phyloP scores from a whole-genome alignment of 1,139 yeast species.

The Suhomyces bribrorum region DNA sequence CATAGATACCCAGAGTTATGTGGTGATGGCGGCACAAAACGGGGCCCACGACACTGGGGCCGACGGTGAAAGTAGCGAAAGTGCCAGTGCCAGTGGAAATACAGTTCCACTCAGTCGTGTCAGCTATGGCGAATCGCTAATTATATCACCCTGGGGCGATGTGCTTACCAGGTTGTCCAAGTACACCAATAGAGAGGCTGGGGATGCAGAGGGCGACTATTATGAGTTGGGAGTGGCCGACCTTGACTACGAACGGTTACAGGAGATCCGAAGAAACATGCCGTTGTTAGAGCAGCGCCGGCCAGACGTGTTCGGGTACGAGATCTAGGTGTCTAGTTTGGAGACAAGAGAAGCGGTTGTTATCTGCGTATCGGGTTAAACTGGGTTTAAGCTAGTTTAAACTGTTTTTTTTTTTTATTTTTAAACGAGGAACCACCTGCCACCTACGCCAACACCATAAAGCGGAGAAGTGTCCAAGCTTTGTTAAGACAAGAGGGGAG shows the following conservation, averaged over 20 bases:
- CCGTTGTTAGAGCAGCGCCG: conserved; percentile 75
- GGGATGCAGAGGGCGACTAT: conserved; percentile 56
- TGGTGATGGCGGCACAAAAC: conserved; percentile 88
- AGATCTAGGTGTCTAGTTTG: conserved; percentile 12
- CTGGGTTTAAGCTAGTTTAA: no score
- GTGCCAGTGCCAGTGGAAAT: conserved; percentile 4
- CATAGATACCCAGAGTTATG: conserved; percentile 82
- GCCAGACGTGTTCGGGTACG: conserved; percentile 51
- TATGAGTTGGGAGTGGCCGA: conserved; percentile 66
- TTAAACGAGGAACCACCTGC: no score
- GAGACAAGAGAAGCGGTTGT: not conserved
- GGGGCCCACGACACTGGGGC: conserved; percentile 66
- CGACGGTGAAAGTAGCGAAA: conserved; percentile 29
- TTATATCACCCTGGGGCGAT: conserved; percentile 91
- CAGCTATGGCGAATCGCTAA: conserved; percentile 84
- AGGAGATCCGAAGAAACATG: conserved; percentile 61
- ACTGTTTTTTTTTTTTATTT: no score
- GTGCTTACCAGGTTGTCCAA: conserved; percentile 58
- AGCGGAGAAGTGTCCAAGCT: no score
- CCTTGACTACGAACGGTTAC: conserved; percentile 54
- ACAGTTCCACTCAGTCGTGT: conserved; percentile 25
- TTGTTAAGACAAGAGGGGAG: no score
- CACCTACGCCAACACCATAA: no score
- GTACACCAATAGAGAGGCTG: conserved; percentile 28
- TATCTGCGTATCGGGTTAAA: not conserved